A percentile compares a stretch with the other conserved stretches of the same genome.
phyloP scores from a whole-genome alignment of 179 eudicot species.

The Sideroxylon spinosum region DNA sequence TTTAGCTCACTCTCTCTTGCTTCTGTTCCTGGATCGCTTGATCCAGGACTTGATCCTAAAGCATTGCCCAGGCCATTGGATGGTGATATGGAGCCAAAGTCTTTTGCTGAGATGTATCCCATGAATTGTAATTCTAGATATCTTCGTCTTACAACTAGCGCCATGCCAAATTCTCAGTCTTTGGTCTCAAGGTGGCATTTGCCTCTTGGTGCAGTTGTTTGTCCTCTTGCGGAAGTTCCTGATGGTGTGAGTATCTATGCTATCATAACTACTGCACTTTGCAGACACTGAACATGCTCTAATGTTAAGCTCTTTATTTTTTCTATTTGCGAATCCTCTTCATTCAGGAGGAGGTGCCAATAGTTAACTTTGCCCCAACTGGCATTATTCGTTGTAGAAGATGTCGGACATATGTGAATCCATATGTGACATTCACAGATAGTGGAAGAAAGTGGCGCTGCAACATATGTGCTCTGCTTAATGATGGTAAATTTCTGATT shows the following conservation, averaged over 20 bases:
- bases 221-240: constrained; percentile 94
- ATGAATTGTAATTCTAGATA: constrained; percentile 73
- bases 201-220: constrained; percentile 95
- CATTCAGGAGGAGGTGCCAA: constrained; percentile 88
- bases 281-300: constrained; percentile 1
- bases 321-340: constrained; percentile 12
- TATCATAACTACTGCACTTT: not conserved
- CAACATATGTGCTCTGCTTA: constrained; percentile 86
- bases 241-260: constrained; percentile 60
- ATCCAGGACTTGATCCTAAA: constrained; percentile 70
- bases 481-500: constrained; percentile 64
- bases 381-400: constrained; percentile 95
- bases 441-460: constrained; percentile 98
- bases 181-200: constrained; percentile 95
- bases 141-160: constrained; percentile 75
- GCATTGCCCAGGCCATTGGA: constrained; percentile 85
- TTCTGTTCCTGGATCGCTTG: constrained; percentile 76
- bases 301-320: not conserved
- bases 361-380: constrained; percentile 75
- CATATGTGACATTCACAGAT: constrained; percentile 80
- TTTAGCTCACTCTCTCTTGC: constrained; percentile 76
- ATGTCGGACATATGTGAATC: constrained; percentile 93
- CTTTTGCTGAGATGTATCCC: constrained; percentile 53
- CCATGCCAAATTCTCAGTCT: constrained; percentile 83
- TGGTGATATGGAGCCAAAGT: constrained; percentile 68